A percentile compares a stretch with the other conserved stretches of the same genome.
These are phyloP conservation scores for Cercospora sp. DNA, from an alignment of 2,329 filamentous ascomycete genomes.

Conservation along the genomic window DNA sequence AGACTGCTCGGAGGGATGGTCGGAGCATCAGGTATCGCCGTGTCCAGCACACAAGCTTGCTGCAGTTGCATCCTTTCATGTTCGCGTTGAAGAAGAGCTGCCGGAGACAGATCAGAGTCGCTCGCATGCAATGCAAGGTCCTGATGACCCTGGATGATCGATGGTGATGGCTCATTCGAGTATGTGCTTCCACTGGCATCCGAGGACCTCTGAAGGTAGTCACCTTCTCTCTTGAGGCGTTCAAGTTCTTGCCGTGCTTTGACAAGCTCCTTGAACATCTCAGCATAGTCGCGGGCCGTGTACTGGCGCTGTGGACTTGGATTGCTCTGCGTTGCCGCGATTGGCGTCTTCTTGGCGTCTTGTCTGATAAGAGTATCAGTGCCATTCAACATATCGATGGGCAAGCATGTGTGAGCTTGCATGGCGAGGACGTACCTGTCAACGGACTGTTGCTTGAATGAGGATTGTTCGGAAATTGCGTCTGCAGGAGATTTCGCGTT, in stretches of 20 bases:
- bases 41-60: neutral
- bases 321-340: neutral
- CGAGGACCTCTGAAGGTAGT: neutral
- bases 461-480: conserved; percentile 17
- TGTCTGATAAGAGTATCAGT: neutral
- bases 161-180: neutral
- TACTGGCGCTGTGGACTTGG: neutral
- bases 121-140: neutral
- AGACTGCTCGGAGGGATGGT: conserved; percentile 14
- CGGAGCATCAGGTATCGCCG: neutral
- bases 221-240: neutral
- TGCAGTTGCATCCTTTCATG: conserved; percentile 10
- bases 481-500: neutral
- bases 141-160: neutral
- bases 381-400: neutral
- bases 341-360: too few species aligned
- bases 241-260: neutral
- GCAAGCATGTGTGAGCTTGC: neutral
- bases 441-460: conserved; percentile 27
- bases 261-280: neutral
- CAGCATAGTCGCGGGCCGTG: neutral
- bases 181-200: neutral
- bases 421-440: conserved; percentile 21
- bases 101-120: neutral
- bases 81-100: neutral